These are phyloP conservation scores for Acanthamoeba castellanii DNA, from an alignment of 208 protist species.

Conservation along the genomic window DNA sequence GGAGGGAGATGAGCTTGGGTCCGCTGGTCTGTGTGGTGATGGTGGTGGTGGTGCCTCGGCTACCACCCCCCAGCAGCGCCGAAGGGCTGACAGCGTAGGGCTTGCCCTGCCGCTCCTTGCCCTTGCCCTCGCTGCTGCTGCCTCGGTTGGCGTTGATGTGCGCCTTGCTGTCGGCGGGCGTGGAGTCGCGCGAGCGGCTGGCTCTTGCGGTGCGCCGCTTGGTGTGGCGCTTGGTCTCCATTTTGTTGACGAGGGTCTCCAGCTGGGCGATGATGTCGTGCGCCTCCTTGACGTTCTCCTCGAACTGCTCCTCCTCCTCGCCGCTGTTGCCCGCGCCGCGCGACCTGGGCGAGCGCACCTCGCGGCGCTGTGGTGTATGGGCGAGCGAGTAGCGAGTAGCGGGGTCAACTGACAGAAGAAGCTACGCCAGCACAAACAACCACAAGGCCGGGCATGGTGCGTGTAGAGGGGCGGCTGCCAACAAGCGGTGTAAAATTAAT, in stretches of 20 bases:
- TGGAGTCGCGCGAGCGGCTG: not conserved
- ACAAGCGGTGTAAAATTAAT: too few species aligned
- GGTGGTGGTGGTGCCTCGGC: not conserved
- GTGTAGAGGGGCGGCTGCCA: too few species aligned
- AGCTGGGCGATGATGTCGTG: not conserved
- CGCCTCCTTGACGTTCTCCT: conserved; percentile 6
- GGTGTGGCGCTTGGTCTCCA: conserved; percentile 44
- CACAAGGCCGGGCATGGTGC: too few species aligned
- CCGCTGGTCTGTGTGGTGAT: not conserved
- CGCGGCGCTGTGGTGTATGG: not conserved
- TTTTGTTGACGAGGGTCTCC: not conserved
- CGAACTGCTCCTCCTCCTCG: not conserved
- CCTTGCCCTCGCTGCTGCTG: not conserved
- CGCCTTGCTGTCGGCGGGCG: not conserved
- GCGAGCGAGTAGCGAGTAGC: not conserved
- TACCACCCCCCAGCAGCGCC: not conserved
- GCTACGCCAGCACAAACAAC: too few species aligned
- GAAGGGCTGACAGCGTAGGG: not conserved
- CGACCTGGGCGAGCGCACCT: not conserved
- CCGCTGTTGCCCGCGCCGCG: not conserved
- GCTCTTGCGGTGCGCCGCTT: not conserved
- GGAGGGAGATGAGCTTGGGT: not conserved
- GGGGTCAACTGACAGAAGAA: too few species aligned
- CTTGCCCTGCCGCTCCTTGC: not conserved
- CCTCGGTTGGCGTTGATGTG: not conserved